A percentile compares a stretch with the other conserved stretches of the same genome.
Evolutionary conservation across 2,329 filamentous ascomycete species (phyloP).

Genomic region (Cordyceps farinosa): DNA sequence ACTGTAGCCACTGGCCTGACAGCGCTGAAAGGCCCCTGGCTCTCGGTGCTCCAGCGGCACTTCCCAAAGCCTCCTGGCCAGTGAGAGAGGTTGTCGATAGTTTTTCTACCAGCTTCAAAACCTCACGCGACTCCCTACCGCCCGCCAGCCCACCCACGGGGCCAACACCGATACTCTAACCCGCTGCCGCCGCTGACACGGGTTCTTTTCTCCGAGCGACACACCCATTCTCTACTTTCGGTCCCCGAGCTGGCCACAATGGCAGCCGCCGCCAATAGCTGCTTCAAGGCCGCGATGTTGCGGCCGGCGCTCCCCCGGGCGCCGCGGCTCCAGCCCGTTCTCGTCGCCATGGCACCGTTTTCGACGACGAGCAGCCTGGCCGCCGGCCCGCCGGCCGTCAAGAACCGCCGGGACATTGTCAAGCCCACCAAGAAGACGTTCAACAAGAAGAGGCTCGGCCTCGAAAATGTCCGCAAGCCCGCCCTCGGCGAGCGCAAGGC

Average conservation of each 20-base stretch:
- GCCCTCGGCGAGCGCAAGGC: slow-evolving; percentile 79
- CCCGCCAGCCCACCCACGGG: slow-evolving; percentile 7
- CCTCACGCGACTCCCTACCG: slow-evolving; percentile 9
- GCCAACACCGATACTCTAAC: neutral
- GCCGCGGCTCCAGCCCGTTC: slow-evolving; percentile 32
- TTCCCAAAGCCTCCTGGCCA: neutral
- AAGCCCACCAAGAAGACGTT: slow-evolving; percentile 46
- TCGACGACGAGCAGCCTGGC: slow-evolving; percentile 35
- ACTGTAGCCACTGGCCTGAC: neutral
- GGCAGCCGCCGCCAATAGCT: slow-evolving; percentile 38
- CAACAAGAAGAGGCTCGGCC: slow-evolving; percentile 45
- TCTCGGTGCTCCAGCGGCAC: neutral
- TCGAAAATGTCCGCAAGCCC: slow-evolving; percentile 53
- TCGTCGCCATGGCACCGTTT: slow-evolving; percentile 38
- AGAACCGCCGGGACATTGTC: slow-evolving; percentile 35
- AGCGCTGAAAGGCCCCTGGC: neutral
- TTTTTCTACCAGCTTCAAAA: slow-evolving; percentile 11
- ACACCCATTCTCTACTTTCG: neutral
- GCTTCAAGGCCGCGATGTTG: slow-evolving; percentile 40
- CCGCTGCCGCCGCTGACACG: neutral
- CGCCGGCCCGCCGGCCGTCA: slow-evolving; percentile 25
- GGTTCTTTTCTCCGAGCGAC: neutral
- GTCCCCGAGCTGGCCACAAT: slow-evolving; percentile 1
- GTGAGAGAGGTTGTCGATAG: neutral
- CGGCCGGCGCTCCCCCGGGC: slow-evolving; percentile 33